Percentiles rank a stretch among this genome's conserved stretches.
Conservation (phyloP, 2,329 filamentous ascomycete genomes). For the Myriosclerotinia duriaeana region DNA sequence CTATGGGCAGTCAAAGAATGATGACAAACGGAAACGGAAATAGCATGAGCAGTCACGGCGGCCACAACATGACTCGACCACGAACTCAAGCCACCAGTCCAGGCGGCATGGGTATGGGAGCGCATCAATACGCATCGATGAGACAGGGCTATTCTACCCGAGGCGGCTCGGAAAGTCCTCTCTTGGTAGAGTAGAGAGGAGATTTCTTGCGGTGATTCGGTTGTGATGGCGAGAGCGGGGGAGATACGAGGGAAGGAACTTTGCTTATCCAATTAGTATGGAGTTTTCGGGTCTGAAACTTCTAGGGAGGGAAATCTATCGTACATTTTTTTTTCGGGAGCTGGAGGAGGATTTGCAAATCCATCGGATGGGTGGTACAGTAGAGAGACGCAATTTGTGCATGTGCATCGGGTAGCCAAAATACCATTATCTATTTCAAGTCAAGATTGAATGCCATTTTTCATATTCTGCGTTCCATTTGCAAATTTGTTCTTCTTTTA, state of each 20-base stretch:
- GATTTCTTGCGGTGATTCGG: not conserved
- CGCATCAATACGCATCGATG: not conserved
- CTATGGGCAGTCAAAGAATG: not conserved
- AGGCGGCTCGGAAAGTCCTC: conserved; percentile 29
- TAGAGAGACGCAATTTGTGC: too few relatives aligned
- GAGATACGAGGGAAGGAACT: not conserved
- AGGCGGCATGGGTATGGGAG: not conserved
- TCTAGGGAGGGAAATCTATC: too few relatives aligned
- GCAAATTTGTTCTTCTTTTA: too few relatives aligned
- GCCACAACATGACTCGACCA: not conserved
- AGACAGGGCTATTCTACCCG: conserved; percentile 20
- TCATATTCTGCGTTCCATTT: too few relatives aligned
- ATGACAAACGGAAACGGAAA: conserved; percentile 4
- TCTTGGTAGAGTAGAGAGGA: conserved; percentile 30
- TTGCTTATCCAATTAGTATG: not conserved
- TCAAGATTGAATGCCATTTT: too few relatives aligned
- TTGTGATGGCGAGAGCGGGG: not conserved
- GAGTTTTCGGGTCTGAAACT: not conserved
- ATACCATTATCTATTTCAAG: too few relatives aligned
- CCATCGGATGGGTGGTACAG: not conserved
- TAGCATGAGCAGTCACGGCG: not conserved
- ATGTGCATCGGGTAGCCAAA: too few relatives aligned
- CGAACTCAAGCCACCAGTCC: not conserved
- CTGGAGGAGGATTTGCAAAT: too few relatives aligned
- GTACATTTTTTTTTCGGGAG: not conserved